Evolutionary conservation across 2,329 filamentous ascomycete species (phyloP).

Genomic region (Byssothecium circinans): DNA sequence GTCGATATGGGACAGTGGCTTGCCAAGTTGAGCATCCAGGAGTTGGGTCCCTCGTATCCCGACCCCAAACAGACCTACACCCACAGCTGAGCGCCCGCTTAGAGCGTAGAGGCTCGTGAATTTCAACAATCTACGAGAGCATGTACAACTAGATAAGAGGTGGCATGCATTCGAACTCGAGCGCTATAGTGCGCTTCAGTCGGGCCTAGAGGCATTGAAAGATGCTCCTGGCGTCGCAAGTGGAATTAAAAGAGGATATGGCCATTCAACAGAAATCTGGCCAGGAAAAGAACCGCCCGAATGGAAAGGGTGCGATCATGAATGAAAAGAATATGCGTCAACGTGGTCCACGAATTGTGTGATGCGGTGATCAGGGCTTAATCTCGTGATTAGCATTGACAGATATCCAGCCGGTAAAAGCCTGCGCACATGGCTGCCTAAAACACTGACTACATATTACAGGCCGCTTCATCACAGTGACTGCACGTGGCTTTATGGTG

Average conservation of each 20-base stretch:
- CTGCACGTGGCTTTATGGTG: no score
- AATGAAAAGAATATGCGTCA: background rate
- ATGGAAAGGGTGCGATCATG: background rate
- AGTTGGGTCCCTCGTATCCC: conserved; percentile 86
- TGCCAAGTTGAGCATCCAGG: conserved; percentile 88
- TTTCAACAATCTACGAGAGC: conserved; percentile 46
- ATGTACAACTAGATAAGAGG: background rate
- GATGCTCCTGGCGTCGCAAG: conserved; percentile 4
- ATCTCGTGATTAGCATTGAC: no score
- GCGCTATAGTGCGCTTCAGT: background rate
- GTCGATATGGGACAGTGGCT: conserved; percentile 97
- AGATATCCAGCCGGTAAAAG: no score
- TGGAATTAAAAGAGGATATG: conserved; percentile 2
- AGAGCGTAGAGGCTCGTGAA: conserved; percentile 42
- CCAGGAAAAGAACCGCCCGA: background rate
- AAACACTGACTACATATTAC: no score
- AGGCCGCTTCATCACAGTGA: no score
- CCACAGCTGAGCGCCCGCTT: conserved; percentile 32
- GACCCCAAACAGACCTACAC: conserved; percentile 46
- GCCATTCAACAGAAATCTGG: conserved; percentile 17
- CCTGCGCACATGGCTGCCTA: no score
- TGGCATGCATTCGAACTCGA: background rate
- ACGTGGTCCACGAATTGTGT: background rate
- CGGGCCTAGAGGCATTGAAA: conserved; percentile 1
- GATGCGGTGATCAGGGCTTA: no score